phyloP scores from a whole-genome alignment of 805 yeast genomes.

The Tetrapisispora pingtungensis region DNA sequence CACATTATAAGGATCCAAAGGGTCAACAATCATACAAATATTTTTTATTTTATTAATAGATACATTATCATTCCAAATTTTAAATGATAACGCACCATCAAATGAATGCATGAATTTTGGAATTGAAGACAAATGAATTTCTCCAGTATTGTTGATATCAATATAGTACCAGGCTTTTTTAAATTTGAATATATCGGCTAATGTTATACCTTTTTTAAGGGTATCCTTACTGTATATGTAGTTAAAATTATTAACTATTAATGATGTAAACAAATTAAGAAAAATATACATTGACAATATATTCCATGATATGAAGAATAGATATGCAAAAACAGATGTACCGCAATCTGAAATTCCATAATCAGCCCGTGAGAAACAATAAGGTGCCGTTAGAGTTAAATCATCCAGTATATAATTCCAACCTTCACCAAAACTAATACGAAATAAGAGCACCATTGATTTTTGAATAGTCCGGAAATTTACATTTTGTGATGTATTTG shows the following conservation, averaged over 20 bases:
- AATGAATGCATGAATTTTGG: slow-evolving; percentile 2
- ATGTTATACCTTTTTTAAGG: neutral
- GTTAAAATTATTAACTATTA: slow-evolving; percentile 1
- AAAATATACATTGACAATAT: slow-evolving; percentile 3
- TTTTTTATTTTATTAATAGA: neutral
- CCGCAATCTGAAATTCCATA: neutral
- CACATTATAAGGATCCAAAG: slow-evolving; percentile 2
- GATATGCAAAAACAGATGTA: neutral
- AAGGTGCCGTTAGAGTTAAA: neutral
- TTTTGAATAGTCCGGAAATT: slow-evolving; percentile 2
- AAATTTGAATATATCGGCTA: neutral
- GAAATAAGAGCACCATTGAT: neutral
- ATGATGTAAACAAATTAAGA: neutral
- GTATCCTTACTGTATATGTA: neutral
- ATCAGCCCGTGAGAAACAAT: neutral
- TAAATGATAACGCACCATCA: neutral
- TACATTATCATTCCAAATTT: neutral
- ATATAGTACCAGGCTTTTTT: neutral
- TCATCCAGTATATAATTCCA: slow-evolving; percentile 4
- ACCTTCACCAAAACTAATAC: slow-evolving; percentile 3
- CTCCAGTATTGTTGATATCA: neutral
- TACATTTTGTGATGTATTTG: neutral
- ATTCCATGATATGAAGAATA: slow-evolving; percentile 2
- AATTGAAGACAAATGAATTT: neutral
- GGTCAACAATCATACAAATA: neutral